Conservation (phyloP, 164 flowering plant genomes). For the Macadamia integrifolia region DNA sequence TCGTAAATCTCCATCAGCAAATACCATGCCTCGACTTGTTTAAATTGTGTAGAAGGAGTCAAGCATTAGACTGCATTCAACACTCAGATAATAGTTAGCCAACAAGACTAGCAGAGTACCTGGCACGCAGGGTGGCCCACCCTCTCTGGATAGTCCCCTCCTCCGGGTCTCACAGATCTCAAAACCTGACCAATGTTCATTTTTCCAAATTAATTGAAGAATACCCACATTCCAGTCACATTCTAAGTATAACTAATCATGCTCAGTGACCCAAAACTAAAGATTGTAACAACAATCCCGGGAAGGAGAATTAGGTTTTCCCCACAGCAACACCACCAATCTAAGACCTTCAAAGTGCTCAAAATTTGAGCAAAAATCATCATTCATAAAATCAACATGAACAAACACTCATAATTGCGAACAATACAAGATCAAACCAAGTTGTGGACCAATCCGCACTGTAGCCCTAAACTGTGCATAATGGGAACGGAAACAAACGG, state of each 20-base stretch:
- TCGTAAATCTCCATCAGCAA: too few species aligned
- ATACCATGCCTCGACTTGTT: too few species aligned
- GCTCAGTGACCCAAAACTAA: neutral
- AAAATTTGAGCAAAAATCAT: neutral
- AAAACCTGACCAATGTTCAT: conserved; percentile 38
- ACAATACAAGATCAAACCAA: conserved; percentile 4
- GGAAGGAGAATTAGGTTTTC: neutral
- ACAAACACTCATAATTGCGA: neutral
- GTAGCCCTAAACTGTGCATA: conserved; percentile 10
- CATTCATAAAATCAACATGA: conserved; percentile 3
- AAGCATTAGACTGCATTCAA: too few species aligned
- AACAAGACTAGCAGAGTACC: conserved; percentile 34
- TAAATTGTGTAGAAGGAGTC: too few species aligned
- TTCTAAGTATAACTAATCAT: neutral
- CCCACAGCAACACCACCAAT: neutral
- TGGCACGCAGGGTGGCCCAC: conserved; percentile 81
- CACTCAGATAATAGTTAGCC: neutral
- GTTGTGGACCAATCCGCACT: neutral
- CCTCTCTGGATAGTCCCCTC: conserved; percentile 80
- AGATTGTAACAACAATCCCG: neutral
- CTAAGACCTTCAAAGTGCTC: conserved; percentile 1
- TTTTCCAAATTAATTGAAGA: neutral
- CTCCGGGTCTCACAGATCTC: conserved; percentile 44
- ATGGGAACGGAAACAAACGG: neutral
- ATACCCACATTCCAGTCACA: neutral